Base-by-base conservation (phyloP, 176 grass and related monocot species). In the Neostapfia colusana region DNA sequence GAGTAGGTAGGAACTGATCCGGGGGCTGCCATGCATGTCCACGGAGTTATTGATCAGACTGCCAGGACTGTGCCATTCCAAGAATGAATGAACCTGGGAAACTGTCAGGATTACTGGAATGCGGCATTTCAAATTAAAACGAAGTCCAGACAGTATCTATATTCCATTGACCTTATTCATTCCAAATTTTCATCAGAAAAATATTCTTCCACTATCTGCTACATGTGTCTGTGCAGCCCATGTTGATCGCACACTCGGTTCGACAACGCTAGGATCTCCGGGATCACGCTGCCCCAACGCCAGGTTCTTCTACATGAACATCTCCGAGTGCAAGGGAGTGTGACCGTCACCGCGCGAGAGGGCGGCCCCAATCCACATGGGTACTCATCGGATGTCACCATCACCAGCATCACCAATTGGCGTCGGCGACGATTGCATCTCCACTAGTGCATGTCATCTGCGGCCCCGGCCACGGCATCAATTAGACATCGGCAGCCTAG, bases 261-360 rank as follows among this genome's bases (percentile, higher is more conserved):
- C 8, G 20, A 65, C 18, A 74, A 87, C 23, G 63, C 53, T 7
- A 70, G 18, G 0, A 23, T 96, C 21, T 65, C 42, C 2, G 77
- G 73, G 18, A 85, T 95, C 81, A 49, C 83, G 2, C 36, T 85
- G 40, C 2, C 2, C 87, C 8, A 71, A 91, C 67, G 4, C 83
- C 59, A 95, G 91, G 77, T 91, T 86, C 72, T 95, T 91, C 86
- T 86, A 91, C 77, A 50, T 95, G 77, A 95, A 71, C 31, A n/a
- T 95, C 36, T 89, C 76, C 49, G 43, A 51, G 51, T 89, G 82
- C 39, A 84, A 85, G 6, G 72, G 66, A 63, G 17, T 95, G 49
- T 92, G 74, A 88, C 44, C 26, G 23, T 92, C 64, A 67, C 24
- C 2, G 85, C 89, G 3, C 85, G 85, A 0, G 67, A 4, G 6